Conservation (phyloP, 805 yeast genomes). For the Soucietia sequanensis region DNA sequence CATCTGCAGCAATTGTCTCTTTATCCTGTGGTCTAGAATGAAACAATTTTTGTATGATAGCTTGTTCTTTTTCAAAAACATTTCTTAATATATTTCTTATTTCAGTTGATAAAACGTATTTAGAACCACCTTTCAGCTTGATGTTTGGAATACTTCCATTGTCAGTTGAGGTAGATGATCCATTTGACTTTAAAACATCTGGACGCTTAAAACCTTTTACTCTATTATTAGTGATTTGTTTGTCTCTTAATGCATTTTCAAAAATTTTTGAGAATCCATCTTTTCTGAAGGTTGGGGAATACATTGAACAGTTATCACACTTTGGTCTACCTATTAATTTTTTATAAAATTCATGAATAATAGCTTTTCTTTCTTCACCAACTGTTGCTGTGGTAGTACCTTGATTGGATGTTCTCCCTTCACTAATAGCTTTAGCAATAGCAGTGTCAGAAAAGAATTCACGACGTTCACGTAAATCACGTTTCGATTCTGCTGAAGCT, state of each 20-base stretch:
- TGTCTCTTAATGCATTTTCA: constrained; percentile 80
- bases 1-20: constrained; percentile 60
- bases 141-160: constrained; percentile 43
- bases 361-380: constrained; percentile 77
- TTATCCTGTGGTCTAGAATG: constrained; percentile 69
- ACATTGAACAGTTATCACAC: constrained; percentile 97
- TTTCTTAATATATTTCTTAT: constrained; percentile 73
- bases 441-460: constrained; percentile 68
- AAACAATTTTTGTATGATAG: constrained; percentile 69
- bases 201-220: constrained; percentile 76
- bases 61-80: constrained; percentile 73
- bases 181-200: constrained; percentile 54
- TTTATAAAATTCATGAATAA: constrained; percentile 73
- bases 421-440: constrained; percentile 69
- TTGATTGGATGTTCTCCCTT: constrained; percentile 63
- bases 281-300: constrained; percentile 88
- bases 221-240: constrained; percentile 77
- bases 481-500: constrained; percentile 37
- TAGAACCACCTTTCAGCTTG: constrained; percentile 68
- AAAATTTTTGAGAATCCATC: constrained; percentile 93
- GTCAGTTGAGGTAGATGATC: constrained; percentile 10
- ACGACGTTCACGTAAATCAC: constrained; percentile 57
- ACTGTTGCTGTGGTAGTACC: constrained; percentile 85
- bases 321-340: constrained; percentile 72
- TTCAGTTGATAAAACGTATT: constrained; percentile 86